Evolutionary conservation across 192 early-diverging fungal species (phyloP).

Genomic region (Chytriomyces confervae): DNA sequence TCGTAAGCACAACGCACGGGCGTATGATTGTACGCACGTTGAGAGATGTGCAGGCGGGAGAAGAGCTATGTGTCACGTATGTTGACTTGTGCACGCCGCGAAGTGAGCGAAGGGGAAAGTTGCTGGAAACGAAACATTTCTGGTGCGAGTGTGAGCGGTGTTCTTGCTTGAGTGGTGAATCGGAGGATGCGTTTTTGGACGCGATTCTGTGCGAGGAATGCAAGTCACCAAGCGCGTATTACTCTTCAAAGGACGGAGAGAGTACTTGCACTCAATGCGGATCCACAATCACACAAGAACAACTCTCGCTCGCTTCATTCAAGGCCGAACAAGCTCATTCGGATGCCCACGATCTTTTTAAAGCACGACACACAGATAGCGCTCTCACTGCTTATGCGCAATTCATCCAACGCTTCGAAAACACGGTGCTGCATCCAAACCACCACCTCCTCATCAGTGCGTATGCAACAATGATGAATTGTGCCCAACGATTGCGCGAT

Average conservation of each 20-base stretch:
- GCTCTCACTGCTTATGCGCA: slow-evolving; percentile 47
- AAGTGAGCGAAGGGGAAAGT: slow-evolving; percentile 72
- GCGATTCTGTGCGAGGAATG: slow-evolving; percentile 23
- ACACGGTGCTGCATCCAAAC: slow-evolving; percentile 48
- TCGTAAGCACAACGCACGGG: slow-evolving; percentile 55
- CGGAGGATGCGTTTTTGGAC: slow-evolving; percentile 47
- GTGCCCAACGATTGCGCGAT: slow-evolving; percentile 31
- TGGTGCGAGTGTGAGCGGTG: slow-evolving; percentile 81
- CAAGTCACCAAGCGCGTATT: slow-evolving; percentile 22
- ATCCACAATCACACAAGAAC: neutral
- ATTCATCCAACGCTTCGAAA: slow-evolving; percentile 41
- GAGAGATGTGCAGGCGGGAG: slow-evolving; percentile 56
- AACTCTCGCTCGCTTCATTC: neutral
- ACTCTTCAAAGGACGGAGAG: neutral
- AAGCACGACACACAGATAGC: slow-evolving; percentile 60
- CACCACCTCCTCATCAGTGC: slow-evolving; percentile 56
- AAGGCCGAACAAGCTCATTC: neutral
- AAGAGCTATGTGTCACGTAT: slow-evolving; percentile 70
- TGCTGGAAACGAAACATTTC: slow-evolving; percentile 71
- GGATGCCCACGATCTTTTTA: slow-evolving; percentile 51
- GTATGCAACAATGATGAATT: slow-evolving; percentile 45
- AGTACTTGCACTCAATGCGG: neutral
- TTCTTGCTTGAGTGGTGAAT: slow-evolving; percentile 35
- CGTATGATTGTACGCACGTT: slow-evolving; percentile 66
- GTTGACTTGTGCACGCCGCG: slow-evolving; percentile 74